These are phyloP conservation scores for Erodium trifolium DNA, from an alignment of 441 rosid genomes.

Conservation along the genomic window DNA sequence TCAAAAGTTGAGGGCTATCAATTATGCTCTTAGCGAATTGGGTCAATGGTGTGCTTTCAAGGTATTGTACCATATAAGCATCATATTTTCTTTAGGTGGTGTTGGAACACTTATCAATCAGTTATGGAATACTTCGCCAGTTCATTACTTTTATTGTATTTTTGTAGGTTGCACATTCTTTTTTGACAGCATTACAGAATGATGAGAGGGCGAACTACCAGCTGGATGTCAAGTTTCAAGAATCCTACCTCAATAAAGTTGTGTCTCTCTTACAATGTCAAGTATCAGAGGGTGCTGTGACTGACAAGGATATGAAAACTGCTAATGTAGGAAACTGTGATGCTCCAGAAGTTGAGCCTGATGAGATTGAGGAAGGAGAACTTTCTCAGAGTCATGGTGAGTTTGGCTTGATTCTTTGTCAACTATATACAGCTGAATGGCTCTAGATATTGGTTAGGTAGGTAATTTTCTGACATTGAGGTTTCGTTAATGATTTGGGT, in stretches of 20 bases:
- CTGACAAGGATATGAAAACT: conserved; percentile 44
- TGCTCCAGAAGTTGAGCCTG: conserved; percentile 30
- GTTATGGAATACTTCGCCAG: conserved; percentile 10
- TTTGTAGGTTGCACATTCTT: conserved; percentile 84
- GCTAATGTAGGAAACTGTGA: conserved; percentile 34
- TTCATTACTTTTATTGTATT: conserved; percentile 13
- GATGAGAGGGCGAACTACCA: conserved; percentile 93
- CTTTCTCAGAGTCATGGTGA: conserved; percentile 87
- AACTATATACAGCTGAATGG: conserved; percentile 8
- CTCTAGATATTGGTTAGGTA: neutral
- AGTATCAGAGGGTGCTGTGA: conserved; percentile 80
- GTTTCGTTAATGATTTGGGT: neutral
- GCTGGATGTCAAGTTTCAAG: conserved; percentile 96
- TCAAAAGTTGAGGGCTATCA: conserved; percentile 91
- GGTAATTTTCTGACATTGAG: neutral
- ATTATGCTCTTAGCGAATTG: conserved; percentile 87
- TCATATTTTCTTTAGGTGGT: conserved; percentile 13
- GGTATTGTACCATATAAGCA: conserved; percentile 36
- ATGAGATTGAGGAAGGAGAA: conserved; percentile 98
- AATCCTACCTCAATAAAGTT: conserved; percentile 70
- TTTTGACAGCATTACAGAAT: conserved; percentile 82
- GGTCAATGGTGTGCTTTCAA: conserved; percentile 99
- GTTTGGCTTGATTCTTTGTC: conserved; percentile 24
- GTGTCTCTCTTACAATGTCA: conserved; percentile 82
- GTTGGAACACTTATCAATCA: neutral